Conservation (phyloP, 192 early-diverging fungal species). For the Chytriomyces confervae region DNA sequence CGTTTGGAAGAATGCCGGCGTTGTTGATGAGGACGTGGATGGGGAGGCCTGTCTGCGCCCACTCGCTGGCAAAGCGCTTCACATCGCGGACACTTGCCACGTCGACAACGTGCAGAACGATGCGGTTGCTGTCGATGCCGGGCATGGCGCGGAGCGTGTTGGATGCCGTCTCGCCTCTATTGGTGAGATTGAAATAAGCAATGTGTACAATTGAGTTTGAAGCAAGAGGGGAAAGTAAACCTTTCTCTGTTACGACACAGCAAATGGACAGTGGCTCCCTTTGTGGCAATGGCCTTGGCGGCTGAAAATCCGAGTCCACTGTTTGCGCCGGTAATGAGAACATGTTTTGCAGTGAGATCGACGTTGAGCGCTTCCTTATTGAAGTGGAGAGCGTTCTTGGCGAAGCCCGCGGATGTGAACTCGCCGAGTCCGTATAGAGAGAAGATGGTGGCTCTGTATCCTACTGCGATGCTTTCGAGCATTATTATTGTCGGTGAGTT, state of each 20-base stretch:
- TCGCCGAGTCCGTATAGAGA: background rate
- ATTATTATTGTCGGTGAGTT: background rate
- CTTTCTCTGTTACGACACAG: constrained; percentile 8
- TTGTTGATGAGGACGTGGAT: constrained; percentile 46
- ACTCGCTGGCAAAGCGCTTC: constrained; percentile 13
- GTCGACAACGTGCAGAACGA: constrained; percentile 13
- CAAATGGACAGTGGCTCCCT: constrained; percentile 18
- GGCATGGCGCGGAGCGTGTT: background rate
- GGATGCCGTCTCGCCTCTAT: background rate
- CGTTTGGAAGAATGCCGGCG: constrained; percentile 40
- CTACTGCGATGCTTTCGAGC: background rate
- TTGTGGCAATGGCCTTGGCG: constrained; percentile 12
- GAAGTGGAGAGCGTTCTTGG: background rate
- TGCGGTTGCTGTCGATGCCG: background rate
- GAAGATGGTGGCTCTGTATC: constrained; percentile 25
- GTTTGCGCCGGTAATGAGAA: constrained; percentile 30
- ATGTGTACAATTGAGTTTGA: background rate
- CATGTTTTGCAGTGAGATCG: background rate
- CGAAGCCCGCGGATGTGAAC: constrained; percentile 22
- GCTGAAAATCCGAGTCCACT: constrained; percentile 8
- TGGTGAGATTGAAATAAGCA: background rate
- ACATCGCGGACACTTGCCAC: constrained; percentile 3
- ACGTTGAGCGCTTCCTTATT: constrained; percentile 11
- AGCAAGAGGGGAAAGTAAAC: too few species aligned
- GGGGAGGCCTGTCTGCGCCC: background rate